These are phyloP conservation scores for Nannochloropsis granulata DNA, from an alignment of 108 stramenopile species.

Conservation along the genomic window DNA sequence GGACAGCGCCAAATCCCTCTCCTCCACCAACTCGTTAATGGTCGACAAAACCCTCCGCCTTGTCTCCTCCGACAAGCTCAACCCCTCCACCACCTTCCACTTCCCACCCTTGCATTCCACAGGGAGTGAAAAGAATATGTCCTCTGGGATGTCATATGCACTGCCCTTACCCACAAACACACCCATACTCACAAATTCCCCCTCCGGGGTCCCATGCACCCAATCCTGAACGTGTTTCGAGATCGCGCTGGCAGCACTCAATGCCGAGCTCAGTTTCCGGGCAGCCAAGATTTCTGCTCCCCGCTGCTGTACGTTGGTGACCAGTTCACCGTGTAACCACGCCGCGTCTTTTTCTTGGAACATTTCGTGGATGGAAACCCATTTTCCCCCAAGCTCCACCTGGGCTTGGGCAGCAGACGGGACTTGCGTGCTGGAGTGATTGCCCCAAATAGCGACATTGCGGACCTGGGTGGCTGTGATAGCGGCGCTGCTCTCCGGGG, in stretches of 20 bases:
- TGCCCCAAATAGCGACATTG: constrained; percentile 51
- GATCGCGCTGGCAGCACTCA: constrained; percentile 40
- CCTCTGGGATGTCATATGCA: constrained; percentile 39
- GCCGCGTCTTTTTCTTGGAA: constrained; percentile 6
- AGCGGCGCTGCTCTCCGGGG: constrained; percentile 17
- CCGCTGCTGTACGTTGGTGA: constrained; percentile 38
- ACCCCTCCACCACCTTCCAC: constrained; percentile 28
- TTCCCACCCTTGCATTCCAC: constrained; percentile 30
- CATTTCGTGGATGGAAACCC: constrained; percentile 31
- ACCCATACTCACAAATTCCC: constrained; percentile 43
- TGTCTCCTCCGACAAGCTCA: constrained; percentile 15
- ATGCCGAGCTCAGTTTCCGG: constrained; percentile 38
- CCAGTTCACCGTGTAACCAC: constrained; percentile 18
- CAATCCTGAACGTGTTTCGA: constrained; percentile 42
- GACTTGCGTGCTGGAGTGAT: constrained; percentile 51
- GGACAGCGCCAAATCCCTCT: constrained; percentile 25
- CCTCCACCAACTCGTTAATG: constrained; percentile 36
- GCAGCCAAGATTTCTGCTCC: constrained; percentile 43
- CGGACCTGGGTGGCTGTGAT: constrained; percentile 30
- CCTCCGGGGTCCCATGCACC: constrained; percentile 32
- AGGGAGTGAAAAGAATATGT: constrained; percentile 45
- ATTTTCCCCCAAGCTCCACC: neutral
- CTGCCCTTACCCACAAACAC: constrained; percentile 32
- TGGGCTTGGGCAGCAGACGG: constrained; percentile 24
- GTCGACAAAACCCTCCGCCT: constrained; percentile 4